A percentile compares a stretch with the other conserved stretches of the same genome.
phyloP scores from a whole-genome alignment of 352 stramenopile species.

The Pythium aristosporum region DNA sequence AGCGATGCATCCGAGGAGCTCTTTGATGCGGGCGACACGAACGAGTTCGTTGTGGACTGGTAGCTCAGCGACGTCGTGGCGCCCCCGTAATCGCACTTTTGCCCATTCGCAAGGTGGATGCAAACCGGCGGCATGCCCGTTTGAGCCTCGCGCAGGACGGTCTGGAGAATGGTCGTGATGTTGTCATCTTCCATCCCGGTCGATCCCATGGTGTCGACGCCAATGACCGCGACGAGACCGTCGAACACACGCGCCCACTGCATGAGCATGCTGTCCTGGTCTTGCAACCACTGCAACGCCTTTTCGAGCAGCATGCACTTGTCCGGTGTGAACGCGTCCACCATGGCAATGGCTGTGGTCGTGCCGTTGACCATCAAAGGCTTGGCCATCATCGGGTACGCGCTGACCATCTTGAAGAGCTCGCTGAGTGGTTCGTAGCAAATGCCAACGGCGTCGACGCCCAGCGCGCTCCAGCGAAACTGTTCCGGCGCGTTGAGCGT shows the following conservation, averaged over 20 bases:
- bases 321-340: slow-evolving; percentile 37
- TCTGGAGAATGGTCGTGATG: slow-evolving; percentile 1
- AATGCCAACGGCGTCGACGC: slow-evolving; percentile 34
- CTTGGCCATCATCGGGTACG: slow-evolving; percentile 33
- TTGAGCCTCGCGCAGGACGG: background rate
- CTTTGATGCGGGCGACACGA: background rate
- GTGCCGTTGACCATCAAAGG: slow-evolving; percentile 10
- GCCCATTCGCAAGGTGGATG: slow-evolving; percentile 35
- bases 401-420: slow-evolving; percentile 33
- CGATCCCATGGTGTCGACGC: background rate
- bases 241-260: slow-evolving; percentile 22
- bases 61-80: slow-evolving; percentile 31
- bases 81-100: slow-evolving; percentile 28
- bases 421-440: slow-evolving; percentile 30
- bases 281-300: slow-evolving; percentile 30
- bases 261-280: slow-evolving; percentile 29
- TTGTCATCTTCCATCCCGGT: background rate
- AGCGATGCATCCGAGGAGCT: background rate
- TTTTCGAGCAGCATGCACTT: slow-evolving; percentile 35
- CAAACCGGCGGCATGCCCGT: slow-evolving; percentile 11
- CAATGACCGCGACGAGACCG: slow-evolving; percentile 12
- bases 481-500: slow-evolving; percentile 26
- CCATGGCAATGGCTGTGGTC: slow-evolving; percentile 24
- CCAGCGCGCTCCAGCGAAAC: slow-evolving; percentile 33
- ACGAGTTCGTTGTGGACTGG: slow-evolving; percentile 2